A percentile compares a stretch with the other conserved stretches of the same genome.
These are phyloP conservation scores for Hydrangea macrophylla DNA, from an alignment of 148 eudicot genomes.

Conservation along the genomic window DNA sequence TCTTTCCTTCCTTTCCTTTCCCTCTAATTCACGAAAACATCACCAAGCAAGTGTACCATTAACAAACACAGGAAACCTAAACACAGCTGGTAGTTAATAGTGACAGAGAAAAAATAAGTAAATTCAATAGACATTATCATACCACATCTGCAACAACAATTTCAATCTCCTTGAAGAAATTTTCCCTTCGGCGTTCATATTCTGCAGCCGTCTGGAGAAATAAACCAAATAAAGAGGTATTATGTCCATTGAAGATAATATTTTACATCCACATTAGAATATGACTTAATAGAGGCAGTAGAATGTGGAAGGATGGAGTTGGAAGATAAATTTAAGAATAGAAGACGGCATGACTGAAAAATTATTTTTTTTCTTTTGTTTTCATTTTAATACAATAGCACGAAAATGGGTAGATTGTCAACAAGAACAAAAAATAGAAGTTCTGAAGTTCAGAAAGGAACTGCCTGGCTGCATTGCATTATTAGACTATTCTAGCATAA, in stretches of 20 bases:
- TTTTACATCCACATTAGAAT: not conserved
- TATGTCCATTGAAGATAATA: conserved; percentile 2
- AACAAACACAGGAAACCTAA: not conserved
- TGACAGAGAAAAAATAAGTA: not conserved
- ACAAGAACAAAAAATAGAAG: no score
- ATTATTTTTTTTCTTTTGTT: no score
- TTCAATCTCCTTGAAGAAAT: conserved; percentile 83
- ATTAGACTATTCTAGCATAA: not conserved
- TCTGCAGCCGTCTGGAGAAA: conserved; percentile 72
- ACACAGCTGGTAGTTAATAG: not conserved
- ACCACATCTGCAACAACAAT: conserved; percentile 90
- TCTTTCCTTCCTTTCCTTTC: no score
- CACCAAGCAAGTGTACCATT: not conserved
- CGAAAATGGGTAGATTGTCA: not conserved
- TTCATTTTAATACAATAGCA: not conserved
- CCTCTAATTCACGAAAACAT: no score
- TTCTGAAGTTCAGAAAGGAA: not conserved
- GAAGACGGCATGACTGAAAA: not conserved
- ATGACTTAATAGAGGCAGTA: not conserved
- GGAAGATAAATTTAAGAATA: not conserved
- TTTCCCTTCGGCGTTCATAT: conserved; percentile 71
- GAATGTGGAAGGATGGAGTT: not conserved
- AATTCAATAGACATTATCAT: conserved; percentile 23
- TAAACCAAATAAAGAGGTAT: conserved; percentile 10
- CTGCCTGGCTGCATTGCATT: not conserved